Base-by-base conservation (phyloP, 2,329 filamentous ascomycete genomes). In the Gnomoniopsis sp. region DNA sequence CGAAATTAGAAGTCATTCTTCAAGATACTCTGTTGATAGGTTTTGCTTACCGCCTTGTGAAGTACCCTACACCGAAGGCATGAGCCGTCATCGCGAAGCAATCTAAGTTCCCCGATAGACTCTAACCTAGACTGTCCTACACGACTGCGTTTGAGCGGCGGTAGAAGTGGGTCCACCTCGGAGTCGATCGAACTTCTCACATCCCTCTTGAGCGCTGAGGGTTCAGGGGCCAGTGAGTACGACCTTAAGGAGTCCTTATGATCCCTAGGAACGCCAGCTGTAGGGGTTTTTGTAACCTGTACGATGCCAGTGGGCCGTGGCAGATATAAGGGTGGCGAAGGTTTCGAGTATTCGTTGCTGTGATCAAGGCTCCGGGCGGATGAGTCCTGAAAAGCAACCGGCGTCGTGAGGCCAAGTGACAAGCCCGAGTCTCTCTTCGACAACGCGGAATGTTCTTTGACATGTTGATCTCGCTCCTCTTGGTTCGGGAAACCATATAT, bases 61-160 rank as follows among this genome's bases (percentile, higher is more conserved):
- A 74, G 66, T 10, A 77, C 70, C 65, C 74, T 78, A 65, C 82
- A 85, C 46, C 79, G 78, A 44, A 85, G 72, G 65, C 82, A 85
- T 15, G 77, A 74, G 17, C 76, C 75, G 17, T 73, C 68, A 38
- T 80, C 77, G 43, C 74, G 76, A 19, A 80, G 72, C 10, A 85
- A 72, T 44, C 75, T 75, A 3, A 85, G 74, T 67, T 85, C 82
- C 46, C 78, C 81, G 49, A 85, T 85, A 19, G 82, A 85, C 65
- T 84, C 76, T 1, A 85, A 71, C 23, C 80, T 77, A 41, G 79
- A 77, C 62, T 81, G 80, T 3, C 79, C 80, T 33, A 79, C 75
- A 47, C 80, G 75, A 55, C 77, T 81, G 62, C 77, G 74, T 68
- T 84, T 84, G 57, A 85, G 65, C 3, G 82, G 82, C 8, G 82